Percentiles rank a stretch among this genome's conserved stretches.
These are phyloP conservation scores for Vigna mungo DNA, from an alignment of 306 rosid genomes.

Conservation along the genomic window DNA sequence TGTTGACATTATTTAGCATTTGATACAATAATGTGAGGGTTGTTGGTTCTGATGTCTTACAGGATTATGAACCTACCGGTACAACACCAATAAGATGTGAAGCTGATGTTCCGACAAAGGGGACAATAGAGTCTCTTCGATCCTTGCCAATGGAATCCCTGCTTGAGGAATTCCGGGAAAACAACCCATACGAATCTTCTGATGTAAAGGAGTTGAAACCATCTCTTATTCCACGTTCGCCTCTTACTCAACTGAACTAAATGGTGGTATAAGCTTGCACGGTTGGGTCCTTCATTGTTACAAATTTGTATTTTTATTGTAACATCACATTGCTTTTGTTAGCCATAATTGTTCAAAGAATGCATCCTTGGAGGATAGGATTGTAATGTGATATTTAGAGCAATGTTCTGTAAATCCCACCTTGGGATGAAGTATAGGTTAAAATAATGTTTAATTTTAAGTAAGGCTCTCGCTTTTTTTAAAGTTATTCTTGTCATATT, in stretches of 20 bases:
- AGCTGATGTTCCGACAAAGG: slow-evolving; percentile 75
- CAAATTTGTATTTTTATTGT: slow-evolving; percentile 62
- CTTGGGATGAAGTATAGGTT: slow-evolving; percentile 63
- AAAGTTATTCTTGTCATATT: background rate
- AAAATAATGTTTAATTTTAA: slow-evolving; percentile 50
- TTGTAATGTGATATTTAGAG: slow-evolving; percentile 40
- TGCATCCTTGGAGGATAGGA: background rate
- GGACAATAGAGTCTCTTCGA: slow-evolving; percentile 83
- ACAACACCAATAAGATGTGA: slow-evolving; percentile 72
- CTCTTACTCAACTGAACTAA: slow-evolving; percentile 73
- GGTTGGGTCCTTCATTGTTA: slow-evolving; percentile 17
- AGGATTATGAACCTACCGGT: slow-evolving; percentile 94
- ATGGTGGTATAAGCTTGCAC: slow-evolving; percentile 5
- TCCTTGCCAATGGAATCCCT: slow-evolving; percentile 87
- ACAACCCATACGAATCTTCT: slow-evolving; percentile 61
- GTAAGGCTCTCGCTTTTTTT: background rate
- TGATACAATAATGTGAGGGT: background rate
- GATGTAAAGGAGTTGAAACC: slow-evolving; percentile 83
- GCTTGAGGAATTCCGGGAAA: slow-evolving; percentile 88
- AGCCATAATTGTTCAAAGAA: slow-evolving; percentile 30
- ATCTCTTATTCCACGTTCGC: slow-evolving; percentile 91
- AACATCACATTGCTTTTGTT: slow-evolving; percentile 43
- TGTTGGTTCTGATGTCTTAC: slow-evolving; percentile 35
- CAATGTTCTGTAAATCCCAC: slow-evolving; percentile 58
- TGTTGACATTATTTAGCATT: background rate